Evolutionary conservation across 2,329 filamentous ascomycete species (phyloP).

Genomic region (Keithomyces neogunnii): DNA sequence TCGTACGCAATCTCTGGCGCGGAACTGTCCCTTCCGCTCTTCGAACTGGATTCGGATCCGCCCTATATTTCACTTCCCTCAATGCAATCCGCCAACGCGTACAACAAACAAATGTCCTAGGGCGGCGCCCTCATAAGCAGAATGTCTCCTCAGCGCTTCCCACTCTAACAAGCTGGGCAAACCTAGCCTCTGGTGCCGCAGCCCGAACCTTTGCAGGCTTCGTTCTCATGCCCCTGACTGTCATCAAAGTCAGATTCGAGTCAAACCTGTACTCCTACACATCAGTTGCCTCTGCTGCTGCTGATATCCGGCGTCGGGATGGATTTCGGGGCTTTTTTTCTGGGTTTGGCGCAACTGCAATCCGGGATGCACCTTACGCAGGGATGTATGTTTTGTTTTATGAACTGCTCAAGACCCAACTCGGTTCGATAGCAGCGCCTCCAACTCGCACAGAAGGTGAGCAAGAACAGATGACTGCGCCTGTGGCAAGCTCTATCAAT

Average conservation of each 20-base stretch:
- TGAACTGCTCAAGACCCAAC: slow-evolving; percentile 66
- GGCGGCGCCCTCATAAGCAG: slow-evolving; percentile 13
- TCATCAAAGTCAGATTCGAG: slow-evolving; percentile 95
- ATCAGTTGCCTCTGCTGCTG: slow-evolving; percentile 62
- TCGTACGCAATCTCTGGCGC: slow-evolving; percentile 73
- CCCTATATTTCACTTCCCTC: slow-evolving; percentile 86
- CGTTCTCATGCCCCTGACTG: slow-evolving; percentile 88
- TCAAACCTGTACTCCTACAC: slow-evolving; percentile 77
- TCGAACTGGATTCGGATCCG: slow-evolving; percentile 84
- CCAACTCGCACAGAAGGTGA: slow-evolving; percentile 8
- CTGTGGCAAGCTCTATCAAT: slow-evolving; percentile 59
- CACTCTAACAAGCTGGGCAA: slow-evolving; percentile 73
- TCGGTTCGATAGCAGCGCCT: slow-evolving; percentile 26
- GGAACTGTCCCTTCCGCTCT: slow-evolving; percentile 89
- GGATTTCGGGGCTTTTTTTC: slow-evolving; percentile 82
- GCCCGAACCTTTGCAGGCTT: slow-evolving; percentile 84
- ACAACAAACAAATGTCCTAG: slow-evolving; percentile 16
- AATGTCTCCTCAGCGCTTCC: slow-evolving; percentile 63
- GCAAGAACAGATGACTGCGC: slow-evolving; percentile 19
- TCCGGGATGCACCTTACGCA: slow-evolving; percentile 93
- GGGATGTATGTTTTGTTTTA: slow-evolving; percentile 93
- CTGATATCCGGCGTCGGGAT: slow-evolving; percentile 64
- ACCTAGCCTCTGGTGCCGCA: slow-evolving; percentile 74
- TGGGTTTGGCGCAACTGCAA: slow-evolving; percentile 87
- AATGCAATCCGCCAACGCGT: slow-evolving; percentile 71